Conservation (phyloP, 768 basidiomycete genomes). For the Stropharia rugosoannulata region DNA sequence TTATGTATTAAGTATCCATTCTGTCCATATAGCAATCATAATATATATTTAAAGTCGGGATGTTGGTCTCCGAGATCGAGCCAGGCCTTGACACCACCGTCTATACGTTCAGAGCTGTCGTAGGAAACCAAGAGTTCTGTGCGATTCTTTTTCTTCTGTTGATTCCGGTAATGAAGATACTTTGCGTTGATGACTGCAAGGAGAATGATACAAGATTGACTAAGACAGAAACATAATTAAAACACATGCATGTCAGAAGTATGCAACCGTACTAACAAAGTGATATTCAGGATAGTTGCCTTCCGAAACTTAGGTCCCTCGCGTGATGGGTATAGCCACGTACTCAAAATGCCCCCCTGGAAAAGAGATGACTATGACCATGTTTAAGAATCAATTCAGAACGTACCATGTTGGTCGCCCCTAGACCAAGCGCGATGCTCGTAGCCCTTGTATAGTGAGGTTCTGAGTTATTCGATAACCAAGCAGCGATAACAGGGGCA, state of each 20-base stretch:
- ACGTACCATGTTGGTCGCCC: conserved; percentile 34
- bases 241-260: neutral
- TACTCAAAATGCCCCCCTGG: conserved; percentile 39
- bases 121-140: conserved; percentile 29
- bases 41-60: conserved; percentile 33
- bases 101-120: conserved; percentile 22
- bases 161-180: conserved; percentile 28
- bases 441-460: conserved; percentile 36
- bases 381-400: neutral
- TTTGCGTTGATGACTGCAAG: conserved; percentile 23
- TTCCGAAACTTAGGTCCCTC: conserved; percentile 34
- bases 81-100: conserved; percentile 30
- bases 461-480: conserved; percentile 39
- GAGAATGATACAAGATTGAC: conserved; percentile 24
- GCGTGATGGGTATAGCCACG: conserved; percentile 38
- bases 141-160: conserved; percentile 21
- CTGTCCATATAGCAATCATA: neutral
- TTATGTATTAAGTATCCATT: neutral
- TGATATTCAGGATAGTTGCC: conserved; percentile 36
- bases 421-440: conserved; percentile 32
- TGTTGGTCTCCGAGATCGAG: conserved; percentile 35
- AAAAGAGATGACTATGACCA: neutral
- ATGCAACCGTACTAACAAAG: conserved; percentile 24
- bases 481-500: conserved; percentile 31
- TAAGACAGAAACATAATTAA: conserved; percentile 5